A percentile compares a stretch with the other conserved stretches of the same genome.
phyloP scores from a whole-genome alignment of 441 rosid species.

The Syzygium malaccense region DNA sequence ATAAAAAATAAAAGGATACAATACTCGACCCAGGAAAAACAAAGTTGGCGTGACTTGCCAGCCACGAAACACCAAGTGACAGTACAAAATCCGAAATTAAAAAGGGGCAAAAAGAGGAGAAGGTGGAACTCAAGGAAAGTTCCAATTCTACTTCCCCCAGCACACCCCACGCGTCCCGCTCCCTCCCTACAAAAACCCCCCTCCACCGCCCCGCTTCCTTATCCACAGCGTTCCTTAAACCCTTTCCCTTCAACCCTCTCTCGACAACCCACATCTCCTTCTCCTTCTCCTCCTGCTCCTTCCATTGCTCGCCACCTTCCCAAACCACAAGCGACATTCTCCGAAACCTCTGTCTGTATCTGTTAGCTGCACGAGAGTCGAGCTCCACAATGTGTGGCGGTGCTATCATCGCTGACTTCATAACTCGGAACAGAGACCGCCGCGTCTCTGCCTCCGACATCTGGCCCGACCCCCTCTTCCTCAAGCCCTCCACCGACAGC shows the following conservation, averaged over 20 bases:
- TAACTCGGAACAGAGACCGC: constrained; percentile 28
- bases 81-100: not conserved
- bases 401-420: constrained; percentile 39
- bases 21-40: not conserved
- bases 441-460: constrained; percentile 23
- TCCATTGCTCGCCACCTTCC: not conserved
- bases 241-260: not conserved
- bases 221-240: not conserved
- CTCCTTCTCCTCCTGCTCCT: not conserved
- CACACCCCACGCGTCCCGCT: not conserved
- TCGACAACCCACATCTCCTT: not conserved
- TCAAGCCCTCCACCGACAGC: not conserved
- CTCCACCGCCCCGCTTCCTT: not conserved
- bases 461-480: constrained; percentile 33
- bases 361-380: not conserved
- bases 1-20: not conserved
- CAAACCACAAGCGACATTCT: not conserved
- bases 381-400: constrained; percentile 53
- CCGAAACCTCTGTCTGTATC: not conserved
- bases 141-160: not conserved
- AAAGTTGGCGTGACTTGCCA: not conserved
- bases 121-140: not conserved
- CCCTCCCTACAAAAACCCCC: not conserved
- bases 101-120: not conserved
- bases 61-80: not conserved